Conservation (phyloP, 164 flowering plant genomes). For the Liquidambar formosana region DNA sequence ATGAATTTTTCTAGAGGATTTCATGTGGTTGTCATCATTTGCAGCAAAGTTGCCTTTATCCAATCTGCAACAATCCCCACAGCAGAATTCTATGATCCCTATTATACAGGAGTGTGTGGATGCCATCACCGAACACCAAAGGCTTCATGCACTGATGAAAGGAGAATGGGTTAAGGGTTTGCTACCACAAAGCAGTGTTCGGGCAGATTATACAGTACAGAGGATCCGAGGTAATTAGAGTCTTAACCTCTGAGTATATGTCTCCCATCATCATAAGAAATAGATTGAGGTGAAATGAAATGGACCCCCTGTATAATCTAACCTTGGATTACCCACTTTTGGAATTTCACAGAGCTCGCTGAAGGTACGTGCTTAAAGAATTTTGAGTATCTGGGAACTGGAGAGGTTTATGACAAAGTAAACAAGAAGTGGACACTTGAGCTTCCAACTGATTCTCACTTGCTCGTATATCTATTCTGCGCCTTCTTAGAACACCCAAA, state of each 20-base stretch:
- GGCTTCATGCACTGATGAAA: slow-evolving; percentile 82
- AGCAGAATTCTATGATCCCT: slow-evolving; percentile 54
- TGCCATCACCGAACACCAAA: slow-evolving; percentile 93
- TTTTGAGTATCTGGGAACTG: slow-evolving; percentile 78
- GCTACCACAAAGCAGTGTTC: slow-evolving; percentile 85
- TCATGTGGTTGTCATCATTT: slow-evolving; percentile 17
- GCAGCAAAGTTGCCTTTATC: slow-evolving; percentile 59
- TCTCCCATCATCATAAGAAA: neutral
- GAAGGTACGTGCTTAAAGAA: slow-evolving; percentile 96
- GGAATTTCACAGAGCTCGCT: slow-evolving; percentile 64
- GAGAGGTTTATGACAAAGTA: slow-evolving; percentile 78
- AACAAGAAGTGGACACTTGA: slow-evolving; percentile 86
- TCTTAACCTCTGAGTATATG: neutral
- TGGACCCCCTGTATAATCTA: neutral
- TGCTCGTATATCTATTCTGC: slow-evolving; percentile 86
- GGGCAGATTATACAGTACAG: slow-evolving; percentile 79
- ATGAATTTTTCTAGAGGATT: neutral
- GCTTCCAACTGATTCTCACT: slow-evolving; percentile 90
- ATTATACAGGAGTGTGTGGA: slow-evolving; percentile 83
- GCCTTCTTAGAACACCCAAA: slow-evolving; percentile 95
- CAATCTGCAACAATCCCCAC: slow-evolving; percentile 52
- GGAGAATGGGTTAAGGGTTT: slow-evolving; percentile 93
- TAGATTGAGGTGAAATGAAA: neutral
- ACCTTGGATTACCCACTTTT: slow-evolving; percentile 10
- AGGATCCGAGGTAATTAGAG: slow-evolving; percentile 63